These are phyloP conservation scores for Cubamyces lactineus DNA, from an alignment of 768 basidiomycete species.

Conservation along the genomic window DNA sequence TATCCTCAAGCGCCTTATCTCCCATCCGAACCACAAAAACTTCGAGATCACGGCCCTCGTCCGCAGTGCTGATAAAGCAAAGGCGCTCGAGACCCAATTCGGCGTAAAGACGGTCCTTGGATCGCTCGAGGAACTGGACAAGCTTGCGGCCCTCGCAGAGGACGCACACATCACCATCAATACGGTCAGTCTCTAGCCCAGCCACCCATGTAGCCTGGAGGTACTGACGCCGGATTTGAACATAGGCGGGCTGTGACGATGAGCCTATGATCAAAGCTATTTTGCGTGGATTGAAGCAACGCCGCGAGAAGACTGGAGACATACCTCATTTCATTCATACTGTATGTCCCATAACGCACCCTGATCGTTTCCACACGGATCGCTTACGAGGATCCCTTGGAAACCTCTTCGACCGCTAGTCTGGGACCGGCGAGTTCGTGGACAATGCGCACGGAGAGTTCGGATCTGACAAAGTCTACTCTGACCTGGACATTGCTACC, in stretches of 20 bases:
- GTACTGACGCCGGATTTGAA: too few species aligned
- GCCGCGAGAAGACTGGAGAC: constrained; percentile 45
- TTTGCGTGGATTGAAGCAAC: constrained; percentile 54
- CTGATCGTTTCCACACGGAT: too few species aligned
- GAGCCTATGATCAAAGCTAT: constrained; percentile 47
- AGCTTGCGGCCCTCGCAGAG: constrained; percentile 42
- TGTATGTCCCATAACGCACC: constrained; percentile 40
- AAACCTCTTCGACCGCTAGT: background rate
- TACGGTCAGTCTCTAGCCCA: too few species aligned
- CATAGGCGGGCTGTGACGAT: constrained; percentile 51
- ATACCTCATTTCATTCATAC: constrained; percentile 62
- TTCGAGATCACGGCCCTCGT: constrained; percentile 51
- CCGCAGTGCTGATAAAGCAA: constrained; percentile 43
- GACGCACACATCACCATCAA: constrained; percentile 43
- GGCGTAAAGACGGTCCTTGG: constrained; percentile 25
- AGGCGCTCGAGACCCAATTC: constrained; percentile 18
- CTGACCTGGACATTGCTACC: constrained; percentile 49
- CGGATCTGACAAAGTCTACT: constrained; percentile 45
- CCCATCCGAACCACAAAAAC: constrained; percentile 43
- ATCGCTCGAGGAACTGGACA: constrained; percentile 35
- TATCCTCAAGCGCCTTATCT: constrained; percentile 49
- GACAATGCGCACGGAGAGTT: constrained; percentile 46
- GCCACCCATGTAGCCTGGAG: too few species aligned
- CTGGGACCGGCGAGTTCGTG: constrained; percentile 38
- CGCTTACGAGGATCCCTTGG: too few species aligned